Evolutionary conservation across 192 early-diverging fungal genomes (phyloP), one percentile per base, ranked within the genome.

Genomic region (Entomortierella beljakovae): DNA sequence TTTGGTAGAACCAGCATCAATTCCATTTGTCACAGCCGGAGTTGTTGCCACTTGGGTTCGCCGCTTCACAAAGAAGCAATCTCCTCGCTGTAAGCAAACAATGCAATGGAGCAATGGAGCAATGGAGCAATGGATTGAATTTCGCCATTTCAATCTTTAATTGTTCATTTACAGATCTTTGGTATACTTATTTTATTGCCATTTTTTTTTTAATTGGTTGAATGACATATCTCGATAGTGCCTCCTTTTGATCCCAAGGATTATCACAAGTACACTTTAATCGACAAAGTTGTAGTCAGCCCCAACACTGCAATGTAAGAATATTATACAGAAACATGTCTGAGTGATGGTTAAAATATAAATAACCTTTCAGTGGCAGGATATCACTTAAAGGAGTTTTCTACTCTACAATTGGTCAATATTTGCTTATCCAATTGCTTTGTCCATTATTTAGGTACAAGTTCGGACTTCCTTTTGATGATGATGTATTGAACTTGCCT

Each of bases 231-330:
- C 9, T 51, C 20, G 35, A 57, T 64, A 85, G 81, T 52, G 29
- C 77, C 86, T 6, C 90, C 86, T 4, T 80, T 94, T 71, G 84
- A 90, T 70, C 80, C 90, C 52, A 85, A 89, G 67, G 88, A 91
- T 43, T 94, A 87, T 81, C 90, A 91, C 82, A 82, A 87, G 68
- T 94, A 93, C 82, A 89, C 86, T 73, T 84, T 98, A 23, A 84
- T 87, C 34, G 87, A 92, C 57, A 97, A 96, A 83, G 86, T 87
- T 48, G 84, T 89, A 52, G 81, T 96, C 70, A 92, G 90, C 32
- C 92, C 88, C 80, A 94, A 98, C 85, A 93, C 95, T 4, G 95
- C 96, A 29, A 88, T 96, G 87, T 93, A 88, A 74, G 84, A 11
- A 11, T 20, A 11, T 46, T 20, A 11, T 46, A 34, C 1, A 46